A percentile compares a stretch with the other conserved stretches of the same genome.
These are phyloP conservation scores for Soucietia sequanensis DNA, from an alignment of 805 yeast species.

Conservation along the genomic window DNA sequence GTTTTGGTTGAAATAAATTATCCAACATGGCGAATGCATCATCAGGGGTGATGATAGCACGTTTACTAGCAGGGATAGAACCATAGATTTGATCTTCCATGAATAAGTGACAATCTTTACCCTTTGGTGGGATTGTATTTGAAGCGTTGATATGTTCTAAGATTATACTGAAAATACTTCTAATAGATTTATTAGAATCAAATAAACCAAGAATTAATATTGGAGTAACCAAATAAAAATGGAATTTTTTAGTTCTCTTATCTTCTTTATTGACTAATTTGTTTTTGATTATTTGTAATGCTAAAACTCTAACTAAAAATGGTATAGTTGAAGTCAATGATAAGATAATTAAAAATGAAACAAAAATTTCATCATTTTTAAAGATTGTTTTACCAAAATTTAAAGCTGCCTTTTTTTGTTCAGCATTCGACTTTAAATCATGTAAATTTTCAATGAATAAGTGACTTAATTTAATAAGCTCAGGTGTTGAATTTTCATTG, in stretches of 20 bases:
- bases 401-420: neutral
- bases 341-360: slow-evolving; percentile 61
- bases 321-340: slow-evolving; percentile 61
- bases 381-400: slow-evolving; percentile 21
- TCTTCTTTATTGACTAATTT: slow-evolving; percentile 28
- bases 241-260: slow-evolving; percentile 21
- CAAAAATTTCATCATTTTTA: slow-evolving; percentile 37
- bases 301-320: slow-evolving; percentile 48
- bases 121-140: slow-evolving; percentile 33
- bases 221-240: slow-evolving; percentile 58
- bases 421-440: neutral
- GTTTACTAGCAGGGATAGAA: slow-evolving; percentile 34
- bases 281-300: slow-evolving; percentile 43
- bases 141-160: slow-evolving; percentile 24
- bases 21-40: slow-evolving; percentile 52
- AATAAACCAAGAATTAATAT: slow-evolving; percentile 51
- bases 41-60: slow-evolving; percentile 61
- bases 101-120: slow-evolving; percentile 27
- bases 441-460: slow-evolving; percentile 45
- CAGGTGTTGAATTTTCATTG: slow-evolving; percentile 27
- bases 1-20: slow-evolving; percentile 15
- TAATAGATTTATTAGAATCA: slow-evolving; percentile 50
- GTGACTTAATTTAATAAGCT: slow-evolving; percentile 42
- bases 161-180: slow-evolving; percentile 30
- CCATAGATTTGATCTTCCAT: slow-evolving; percentile 62